phyloP scores from a whole-genome alignment of 2,329 filamentous ascomycete genomes.

The Rutstroemia sp. region DNA sequence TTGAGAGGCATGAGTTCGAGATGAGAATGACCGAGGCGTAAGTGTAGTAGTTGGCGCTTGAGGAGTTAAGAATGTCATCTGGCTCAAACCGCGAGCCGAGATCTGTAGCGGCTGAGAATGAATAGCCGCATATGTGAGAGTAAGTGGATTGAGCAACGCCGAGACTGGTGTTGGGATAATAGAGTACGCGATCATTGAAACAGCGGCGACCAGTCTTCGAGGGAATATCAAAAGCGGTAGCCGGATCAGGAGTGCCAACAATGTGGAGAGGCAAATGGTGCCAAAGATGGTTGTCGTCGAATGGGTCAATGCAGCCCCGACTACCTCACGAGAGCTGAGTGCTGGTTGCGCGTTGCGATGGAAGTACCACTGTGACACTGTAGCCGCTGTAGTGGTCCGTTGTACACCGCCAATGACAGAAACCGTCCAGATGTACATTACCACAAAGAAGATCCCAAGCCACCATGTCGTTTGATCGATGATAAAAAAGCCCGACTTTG shows the following conservation, averaged over 20 bases:
- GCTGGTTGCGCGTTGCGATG: slow-evolving; percentile 77
- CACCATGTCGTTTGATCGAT: slow-evolving; percentile 90
- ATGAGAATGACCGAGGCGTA: slow-evolving; percentile 46
- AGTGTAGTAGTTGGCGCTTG: slow-evolving; percentile 67
- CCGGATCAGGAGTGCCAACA: slow-evolving; percentile 72
- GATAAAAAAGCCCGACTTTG: slow-evolving; percentile 60
- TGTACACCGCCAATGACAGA: slow-evolving; percentile 83
- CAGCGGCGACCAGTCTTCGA: slow-evolving; percentile 53
- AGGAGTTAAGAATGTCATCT: slow-evolving; percentile 73
- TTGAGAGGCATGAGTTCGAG: slow-evolving; percentile 36
- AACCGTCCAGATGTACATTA: slow-evolving; percentile 94
- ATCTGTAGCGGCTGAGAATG: slow-evolving; percentile 76
- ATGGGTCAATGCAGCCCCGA: slow-evolving; percentile 75
- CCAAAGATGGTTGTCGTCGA: slow-evolving; percentile 83
- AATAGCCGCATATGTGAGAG: slow-evolving; percentile 87
- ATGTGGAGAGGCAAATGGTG: slow-evolving; percentile 80
- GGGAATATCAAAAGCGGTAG: slow-evolving; percentile 82
- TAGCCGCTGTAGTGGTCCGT: slow-evolving; percentile 84
- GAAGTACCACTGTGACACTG: slow-evolving; percentile 98
- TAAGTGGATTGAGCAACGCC: slow-evolving; percentile 81
- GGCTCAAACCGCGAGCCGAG: slow-evolving; percentile 71
- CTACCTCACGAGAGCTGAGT: slow-evolving; percentile 71
- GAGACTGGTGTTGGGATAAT: slow-evolving; percentile 80
- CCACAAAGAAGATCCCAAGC: slow-evolving; percentile 83
- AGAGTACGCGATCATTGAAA: slow-evolving; percentile 65